Evolutionary conservation across 2,329 filamentous ascomycete species (phyloP), one percentile per base, ranked within the genome.

Genomic region (Curvularia sp.): DNA sequence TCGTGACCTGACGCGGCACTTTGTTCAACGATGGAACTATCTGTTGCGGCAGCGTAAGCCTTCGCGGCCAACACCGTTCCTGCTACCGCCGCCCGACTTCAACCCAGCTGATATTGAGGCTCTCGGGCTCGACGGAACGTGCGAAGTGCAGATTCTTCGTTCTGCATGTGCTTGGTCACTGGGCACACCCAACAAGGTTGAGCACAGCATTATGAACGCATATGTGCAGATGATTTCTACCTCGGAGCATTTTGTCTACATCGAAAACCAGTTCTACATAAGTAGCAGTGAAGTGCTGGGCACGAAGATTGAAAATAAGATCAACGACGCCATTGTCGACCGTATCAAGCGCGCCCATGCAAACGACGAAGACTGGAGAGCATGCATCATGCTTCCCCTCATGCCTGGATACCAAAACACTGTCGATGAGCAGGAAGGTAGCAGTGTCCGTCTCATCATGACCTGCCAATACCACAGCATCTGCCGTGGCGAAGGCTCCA

Each of bases 371-470:
- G 88, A 92, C 53, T 99, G 95, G 95, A 89, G 91, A 63, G 92
- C 91, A 38, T 89, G 93, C 59, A 90, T 98, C 63, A 79, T 98
- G 61, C 96, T 99, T 58, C 95, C 95, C 1, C 83, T 99, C 30
- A 96, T 99, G 88, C 95, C 95, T n/a, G 95, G 95, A 2, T 99
- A 98, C 79, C 93, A 98, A 77, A 97, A 96, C 71, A 96, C 93
- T 0, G 94, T 99, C 19, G 93, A 97, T 67, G 89, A 92, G 64
- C 91, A 95, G 69, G 94, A 97, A 66, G 95, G 95, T 39, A 97
- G 92, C 34, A 97, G 93, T 78, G 91, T 99, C 41, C 89, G 95
- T 54, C 80, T 98, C 61, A 99, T 98, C 75, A 92, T 99, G 86
- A 93, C 96, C 77, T 97, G 93, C 74, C 95, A 99, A 77, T 98